A percentile compares a stretch with the other conserved stretches of the same genome.
phyloP scores from a whole-genome alignment of 2,329 filamentous ascomycete genomes.

The Ciborinia camelliae region DNA sequence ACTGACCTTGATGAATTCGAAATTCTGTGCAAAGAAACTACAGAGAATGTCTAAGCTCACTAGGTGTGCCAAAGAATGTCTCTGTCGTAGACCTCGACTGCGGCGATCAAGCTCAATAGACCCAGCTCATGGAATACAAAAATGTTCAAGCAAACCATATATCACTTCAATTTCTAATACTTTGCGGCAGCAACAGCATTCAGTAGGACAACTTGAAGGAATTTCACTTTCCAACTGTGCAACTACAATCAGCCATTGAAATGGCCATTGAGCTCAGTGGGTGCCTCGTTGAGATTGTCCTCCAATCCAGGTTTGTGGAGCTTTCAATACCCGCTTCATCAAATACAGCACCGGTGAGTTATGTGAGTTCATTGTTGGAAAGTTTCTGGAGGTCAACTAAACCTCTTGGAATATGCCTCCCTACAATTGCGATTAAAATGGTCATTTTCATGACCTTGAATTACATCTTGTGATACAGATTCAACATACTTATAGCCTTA shows the following conservation, averaged over 20 bases:
- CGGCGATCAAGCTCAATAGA: no score
- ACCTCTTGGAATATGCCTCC: no score
- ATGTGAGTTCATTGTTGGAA: neutral
- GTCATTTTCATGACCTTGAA: neutral
- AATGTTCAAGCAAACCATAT: neutral
- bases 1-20: no score
- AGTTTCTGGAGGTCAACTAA: neutral
- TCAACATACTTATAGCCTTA: neutral
- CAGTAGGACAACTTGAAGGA: neutral
- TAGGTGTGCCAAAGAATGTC: neutral
- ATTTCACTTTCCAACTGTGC: neutral
- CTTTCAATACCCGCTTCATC: no score
- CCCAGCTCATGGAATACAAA: neutral
- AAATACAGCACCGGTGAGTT: neutral
- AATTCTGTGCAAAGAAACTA: no score
- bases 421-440: neutral
- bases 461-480: neutral
- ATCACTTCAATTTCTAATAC: neutral
- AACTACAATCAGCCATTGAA: neutral
- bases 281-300: neutral
- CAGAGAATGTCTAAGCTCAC: no score
- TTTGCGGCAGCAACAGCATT: neutral
- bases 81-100: neutral
- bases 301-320: neutral
- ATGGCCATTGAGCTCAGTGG: neutral